phyloP scores from a whole-genome alignment of 2,329 filamentous ascomycete genomes.

The Polychaeton citri region DNA sequence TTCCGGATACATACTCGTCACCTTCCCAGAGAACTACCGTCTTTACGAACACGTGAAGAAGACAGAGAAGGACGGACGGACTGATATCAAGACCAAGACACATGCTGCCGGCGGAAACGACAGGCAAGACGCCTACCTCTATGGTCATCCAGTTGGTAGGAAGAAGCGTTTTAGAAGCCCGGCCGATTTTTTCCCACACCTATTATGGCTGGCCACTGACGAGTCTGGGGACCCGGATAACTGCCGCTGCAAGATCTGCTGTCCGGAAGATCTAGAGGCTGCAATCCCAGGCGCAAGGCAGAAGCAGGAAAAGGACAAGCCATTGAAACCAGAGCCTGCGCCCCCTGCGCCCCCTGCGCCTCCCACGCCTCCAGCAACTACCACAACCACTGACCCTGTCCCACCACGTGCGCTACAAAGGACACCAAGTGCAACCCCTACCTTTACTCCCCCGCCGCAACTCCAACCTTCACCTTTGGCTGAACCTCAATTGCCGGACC shows the following conservation, averaged over 20 bases:
- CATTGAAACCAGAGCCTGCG: constrained; percentile 8
- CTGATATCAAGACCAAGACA: constrained; percentile 34
- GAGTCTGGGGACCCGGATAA: constrained; percentile 39
- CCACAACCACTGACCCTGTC: constrained; percentile 9
- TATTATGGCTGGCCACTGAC: constrained; percentile 44
- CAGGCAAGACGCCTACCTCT: constrained; percentile 46
- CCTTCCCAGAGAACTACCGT: constrained; percentile 43
- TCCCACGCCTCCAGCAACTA: not conserved
- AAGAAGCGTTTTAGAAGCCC: constrained; percentile 46
- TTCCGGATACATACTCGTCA: constrained; percentile 37
- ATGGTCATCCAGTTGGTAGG: constrained; percentile 44
- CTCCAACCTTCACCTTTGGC: constrained; percentile 24
- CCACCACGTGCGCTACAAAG: constrained; percentile 2
- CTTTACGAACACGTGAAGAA: constrained; percentile 46
- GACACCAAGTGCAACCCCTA: constrained; percentile 9
- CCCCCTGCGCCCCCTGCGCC: not conserved
- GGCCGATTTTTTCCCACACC: constrained; percentile 46
- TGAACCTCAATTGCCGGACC: constrained; percentile 30
- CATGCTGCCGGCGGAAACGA: constrained; percentile 38
- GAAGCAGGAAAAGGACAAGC: constrained; percentile 8
- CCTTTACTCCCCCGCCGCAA: constrained; percentile 1
- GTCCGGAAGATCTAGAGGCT: constrained; percentile 37
- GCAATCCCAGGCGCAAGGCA: constrained; percentile 18
- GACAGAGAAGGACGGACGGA: constrained; percentile 29
- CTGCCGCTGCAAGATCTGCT: constrained; percentile 45